A percentile compares a stretch with the other conserved stretches of the same genome.
Evolutionary conservation across 1,284 basidiomycete genomes (phyloP).

Genomic region (Tetrapyrgos nigripes): DNA sequence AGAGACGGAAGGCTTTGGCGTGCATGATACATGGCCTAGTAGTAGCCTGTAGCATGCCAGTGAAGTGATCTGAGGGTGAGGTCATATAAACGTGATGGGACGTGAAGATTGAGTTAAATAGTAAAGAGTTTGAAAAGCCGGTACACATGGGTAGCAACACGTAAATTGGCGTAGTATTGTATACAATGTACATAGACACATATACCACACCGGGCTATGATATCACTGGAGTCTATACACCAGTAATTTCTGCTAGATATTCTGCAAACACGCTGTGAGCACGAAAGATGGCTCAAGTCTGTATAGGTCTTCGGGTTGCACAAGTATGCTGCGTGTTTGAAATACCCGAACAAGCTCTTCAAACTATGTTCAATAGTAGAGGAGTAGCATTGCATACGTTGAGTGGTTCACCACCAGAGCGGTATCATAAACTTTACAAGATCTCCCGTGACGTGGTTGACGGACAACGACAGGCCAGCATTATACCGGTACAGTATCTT

Average conservation of each 20-base stretch:
- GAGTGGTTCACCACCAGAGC: constrained; percentile 33
- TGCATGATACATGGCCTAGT: too few relatives aligned
- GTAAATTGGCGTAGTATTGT: too few relatives aligned
- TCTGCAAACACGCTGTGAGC: constrained; percentile 26
- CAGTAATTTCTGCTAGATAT: constrained; percentile 41
- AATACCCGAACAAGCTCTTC: constrained; percentile 29
- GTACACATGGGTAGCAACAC: too few relatives aligned
- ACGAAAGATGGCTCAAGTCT: neutral
- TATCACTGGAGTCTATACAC: constrained; percentile 27
- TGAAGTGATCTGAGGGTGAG: neutral
- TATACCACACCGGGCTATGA: neutral
- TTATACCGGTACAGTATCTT: constrained; percentile 33
- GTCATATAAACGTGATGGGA: neutral
- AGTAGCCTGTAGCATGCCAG: too few relatives aligned
- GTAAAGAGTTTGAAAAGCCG: too few relatives aligned
- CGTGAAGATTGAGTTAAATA: too few relatives aligned
- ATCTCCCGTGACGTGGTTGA: constrained; percentile 16
- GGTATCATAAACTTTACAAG: constrained; percentile 26
- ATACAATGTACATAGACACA: too few relatives aligned
- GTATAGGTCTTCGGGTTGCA: constrained; percentile 71
- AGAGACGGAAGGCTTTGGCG: too few relatives aligned
- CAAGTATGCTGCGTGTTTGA: constrained; percentile 95
- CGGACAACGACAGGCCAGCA: constrained; percentile 21
- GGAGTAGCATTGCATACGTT: constrained; percentile 20
- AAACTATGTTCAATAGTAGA: neutral